phyloP scores from a whole-genome alignment of 2,329 filamentous ascomycete species.

The Emmonsiellopsis sp. region DNA sequence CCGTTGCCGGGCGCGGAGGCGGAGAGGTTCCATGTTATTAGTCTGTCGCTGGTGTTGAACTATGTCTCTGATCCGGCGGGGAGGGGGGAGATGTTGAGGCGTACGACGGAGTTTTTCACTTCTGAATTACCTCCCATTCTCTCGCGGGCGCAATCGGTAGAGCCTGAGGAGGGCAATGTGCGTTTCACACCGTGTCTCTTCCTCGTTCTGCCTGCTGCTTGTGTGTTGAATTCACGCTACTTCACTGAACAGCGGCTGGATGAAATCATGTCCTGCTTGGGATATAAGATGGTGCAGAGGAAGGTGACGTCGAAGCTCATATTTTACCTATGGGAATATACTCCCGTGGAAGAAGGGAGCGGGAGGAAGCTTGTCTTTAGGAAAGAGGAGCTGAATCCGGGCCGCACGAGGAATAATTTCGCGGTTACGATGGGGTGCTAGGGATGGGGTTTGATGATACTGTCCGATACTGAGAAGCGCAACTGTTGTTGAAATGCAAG shows the following conservation, averaged over 20 bases:
- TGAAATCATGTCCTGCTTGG: conserved; percentile 67
- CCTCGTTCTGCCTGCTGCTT: conserved; percentile 80
- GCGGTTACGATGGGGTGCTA: conserved; percentile 56
- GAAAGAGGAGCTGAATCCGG: conserved; percentile 71
- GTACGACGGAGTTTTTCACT: conserved; percentile 62
- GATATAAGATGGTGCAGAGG: conserved; percentile 55
- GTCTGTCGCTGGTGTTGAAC: conserved; percentile 85
- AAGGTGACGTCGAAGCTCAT: conserved; percentile 77
- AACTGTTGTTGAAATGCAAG: too few species aligned
- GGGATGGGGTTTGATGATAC: too few species aligned
- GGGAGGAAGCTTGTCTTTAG: conserved; percentile 37
- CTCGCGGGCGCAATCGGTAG: conserved; percentile 12
- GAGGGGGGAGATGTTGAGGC: conserved; percentile 76
- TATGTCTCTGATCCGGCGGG: conserved; percentile 71
- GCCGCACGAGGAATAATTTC: conserved; percentile 80
- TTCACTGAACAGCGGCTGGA: conserved; percentile 61
- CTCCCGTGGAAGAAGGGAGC: conserved; percentile 8
- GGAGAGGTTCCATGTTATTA: conserved; percentile 79
- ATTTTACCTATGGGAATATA: conserved; percentile 74
- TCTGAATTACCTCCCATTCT: conserved; percentile 7
- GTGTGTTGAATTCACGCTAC: conserved; percentile 84
- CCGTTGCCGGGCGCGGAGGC: conserved; percentile 53
- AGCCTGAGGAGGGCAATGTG: conserved; percentile 6
- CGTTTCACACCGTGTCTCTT: conserved; percentile 54
- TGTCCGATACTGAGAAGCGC: too few species aligned